These are phyloP conservation scores for Monilinia laxa DNA, from an alignment of 2,329 filamentous ascomycete genomes.

Conservation along the genomic window DNA sequence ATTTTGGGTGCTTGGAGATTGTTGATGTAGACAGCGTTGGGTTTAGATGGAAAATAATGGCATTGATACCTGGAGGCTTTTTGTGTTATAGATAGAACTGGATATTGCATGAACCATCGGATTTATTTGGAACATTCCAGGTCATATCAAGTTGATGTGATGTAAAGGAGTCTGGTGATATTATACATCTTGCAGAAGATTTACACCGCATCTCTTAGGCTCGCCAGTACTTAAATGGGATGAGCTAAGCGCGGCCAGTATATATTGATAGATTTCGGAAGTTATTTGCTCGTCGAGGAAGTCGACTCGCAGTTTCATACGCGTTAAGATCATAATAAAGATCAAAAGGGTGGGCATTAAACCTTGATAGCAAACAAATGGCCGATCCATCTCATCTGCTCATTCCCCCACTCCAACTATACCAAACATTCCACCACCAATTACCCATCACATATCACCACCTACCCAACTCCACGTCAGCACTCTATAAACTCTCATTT, in stretches of 20 bases:
- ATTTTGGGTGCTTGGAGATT: slow-evolving; percentile 69
- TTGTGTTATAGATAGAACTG: slow-evolving; percentile 6
- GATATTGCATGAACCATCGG: not conserved
- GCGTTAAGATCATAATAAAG: too few species aligned
- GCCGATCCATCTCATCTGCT: not conserved
- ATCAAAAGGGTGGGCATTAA: too few species aligned
- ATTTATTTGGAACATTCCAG: not conserved
- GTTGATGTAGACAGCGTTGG: slow-evolving; percentile 54
- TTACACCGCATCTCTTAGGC: not conserved
- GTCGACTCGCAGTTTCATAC: too few species aligned
- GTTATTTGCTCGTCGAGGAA: not conserved
- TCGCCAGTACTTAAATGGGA: too few species aligned
- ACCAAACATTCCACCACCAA: too few species aligned
- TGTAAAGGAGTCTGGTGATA: not conserved
- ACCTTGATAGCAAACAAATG: too few species aligned
- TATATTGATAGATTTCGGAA: not conserved
- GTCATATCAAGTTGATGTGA: not conserved
- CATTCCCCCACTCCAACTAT: not conserved
- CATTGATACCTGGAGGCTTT: slow-evolving; percentile 12
- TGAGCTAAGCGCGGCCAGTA: not conserved
- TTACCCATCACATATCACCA: too few species aligned
- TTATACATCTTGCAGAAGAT: not conserved
- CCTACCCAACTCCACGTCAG: too few species aligned
- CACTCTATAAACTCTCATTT: too few species aligned
- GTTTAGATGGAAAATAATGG: not conserved